Evolutionary conservation across 208 protist species (phyloP), one percentile per base, ranked within the genome.

Genomic region (Leishmania lainsoni): DNA sequence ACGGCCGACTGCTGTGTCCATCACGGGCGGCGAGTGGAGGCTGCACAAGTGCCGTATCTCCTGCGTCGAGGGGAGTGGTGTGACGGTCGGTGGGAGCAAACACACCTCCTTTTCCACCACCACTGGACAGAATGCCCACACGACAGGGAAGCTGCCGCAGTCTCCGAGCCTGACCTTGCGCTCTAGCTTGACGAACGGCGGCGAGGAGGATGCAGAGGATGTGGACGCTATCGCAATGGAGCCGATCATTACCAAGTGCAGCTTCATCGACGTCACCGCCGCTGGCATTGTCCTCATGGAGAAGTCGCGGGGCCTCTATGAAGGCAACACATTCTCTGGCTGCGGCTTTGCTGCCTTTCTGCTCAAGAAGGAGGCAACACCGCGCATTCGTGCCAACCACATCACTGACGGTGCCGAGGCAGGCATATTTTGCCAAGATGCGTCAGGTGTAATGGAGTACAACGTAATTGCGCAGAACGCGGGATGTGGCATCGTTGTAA

Each of bases 381-480:
- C 93, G 22, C 79, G 81, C 29, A 80, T 98, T 68, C 76, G 79
- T 2, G 80, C 86, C 32, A 97, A 97, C 86, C 78, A 87, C 83
- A 92, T 98, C 72, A 87, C 80, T 1, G 90, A 96, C 71, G 87
- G 92, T 39, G 73, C 78, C 14, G 90, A 96, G 72, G 96, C 91
- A 17, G 95, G 93, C 78, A 93, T 98, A 71, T 95, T 96, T 77
- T 96, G 91, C 81, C 93, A 97, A 59, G 92, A 98, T 79, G 85
- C 86, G 22, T 83, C 73, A 32, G 93, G 93, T 59, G 78, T 88
- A 29, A 90, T 98, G 22, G 91, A 97, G 84, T 82, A 91, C 78
- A 98, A 97, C 85, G 83, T 89, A 65, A 94, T 98, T 73, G 86
- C 86, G 35, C 86, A 92, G 48, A 97, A 97, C 76, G 84, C 83